These are phyloP conservation scores for Globisporangium alternatum DNA, from an alignment of 352 stramenopile genomes.

Conservation along the genomic window DNA sequence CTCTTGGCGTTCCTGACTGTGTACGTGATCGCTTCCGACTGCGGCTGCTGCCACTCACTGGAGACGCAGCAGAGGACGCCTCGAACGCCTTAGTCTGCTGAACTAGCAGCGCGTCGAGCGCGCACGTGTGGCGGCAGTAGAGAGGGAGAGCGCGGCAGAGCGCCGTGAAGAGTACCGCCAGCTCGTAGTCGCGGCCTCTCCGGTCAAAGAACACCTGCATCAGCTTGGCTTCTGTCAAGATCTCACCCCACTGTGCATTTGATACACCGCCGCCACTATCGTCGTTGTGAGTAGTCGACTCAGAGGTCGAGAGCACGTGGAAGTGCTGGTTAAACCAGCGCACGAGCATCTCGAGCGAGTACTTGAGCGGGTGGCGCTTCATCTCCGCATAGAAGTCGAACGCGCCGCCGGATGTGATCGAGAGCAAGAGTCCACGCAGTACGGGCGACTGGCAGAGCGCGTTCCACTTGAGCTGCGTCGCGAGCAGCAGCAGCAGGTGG, in stretches of 20 bases:
- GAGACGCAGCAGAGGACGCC: background rate
- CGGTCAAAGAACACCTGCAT: conserved; percentile 52
- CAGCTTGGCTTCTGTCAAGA: conserved; percentile 47
- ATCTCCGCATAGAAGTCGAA: conserved; percentile 47
- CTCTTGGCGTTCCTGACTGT: background rate
- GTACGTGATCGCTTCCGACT: conserved; percentile 8
- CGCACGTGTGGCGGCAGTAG: conserved; percentile 45
- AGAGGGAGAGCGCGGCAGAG: conserved; percentile 56
- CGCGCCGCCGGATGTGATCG: conserved; percentile 35
- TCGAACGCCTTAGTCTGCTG: conserved; percentile 48
- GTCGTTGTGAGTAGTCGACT: conserved; percentile 8
- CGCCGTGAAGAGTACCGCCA: conserved; percentile 59
- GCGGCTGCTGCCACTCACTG: background rate
- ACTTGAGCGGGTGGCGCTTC: conserved; percentile 34
- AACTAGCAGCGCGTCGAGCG: conserved; percentile 52
- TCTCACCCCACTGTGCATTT: conserved; percentile 6
- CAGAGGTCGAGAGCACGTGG: conserved; percentile 8
- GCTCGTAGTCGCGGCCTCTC: conserved; percentile 39
- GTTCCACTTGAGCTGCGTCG: conserved; percentile 46
- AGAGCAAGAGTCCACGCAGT: conserved; percentile 57
- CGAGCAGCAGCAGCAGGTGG: conserved; percentile 65
- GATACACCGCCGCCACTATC: background rate
- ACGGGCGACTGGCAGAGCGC: conserved; percentile 36
- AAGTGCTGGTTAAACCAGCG: conserved; percentile 68
- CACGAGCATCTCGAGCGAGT: conserved; percentile 62